A percentile compares a stretch with the other conserved stretches of the same genome.
Evolutionary conservation across 2,329 filamentous ascomycete genomes (phyloP).

Genomic region (Nemania sp.): DNA sequence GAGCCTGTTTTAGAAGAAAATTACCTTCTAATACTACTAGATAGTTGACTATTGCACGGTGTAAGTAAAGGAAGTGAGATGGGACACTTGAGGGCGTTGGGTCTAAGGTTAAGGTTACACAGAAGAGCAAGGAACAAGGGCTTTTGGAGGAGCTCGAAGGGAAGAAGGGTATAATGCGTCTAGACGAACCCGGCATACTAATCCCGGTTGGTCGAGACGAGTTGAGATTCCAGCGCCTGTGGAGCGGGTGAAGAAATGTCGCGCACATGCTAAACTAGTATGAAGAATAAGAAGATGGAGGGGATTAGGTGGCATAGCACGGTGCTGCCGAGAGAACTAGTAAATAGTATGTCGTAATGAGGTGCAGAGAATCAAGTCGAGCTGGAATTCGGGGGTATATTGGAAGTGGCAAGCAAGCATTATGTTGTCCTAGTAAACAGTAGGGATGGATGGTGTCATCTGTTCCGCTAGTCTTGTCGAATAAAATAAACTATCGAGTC

Average conservation of each 20-base stretch:
- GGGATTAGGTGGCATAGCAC: not conserved
- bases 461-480: too few relatives aligned
- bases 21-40: not conserved
- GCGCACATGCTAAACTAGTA: not conserved
- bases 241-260: not conserved
- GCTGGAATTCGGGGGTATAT: too few relatives aligned
- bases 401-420: not conserved
- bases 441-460: too few relatives aligned
- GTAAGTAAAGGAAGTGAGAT: too few relatives aligned
- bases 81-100: not conserved
- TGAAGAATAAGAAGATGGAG: not conserved
- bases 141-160: not conserved
- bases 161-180: not conserved
- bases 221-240: not conserved
- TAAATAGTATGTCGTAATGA: not conserved
- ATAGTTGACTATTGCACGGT: not conserved
- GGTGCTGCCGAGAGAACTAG: not conserved
- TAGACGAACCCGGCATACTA: not conserved
- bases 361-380: not conserved
- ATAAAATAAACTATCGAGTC: too few relatives aligned
- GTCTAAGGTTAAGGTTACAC: not conserved
- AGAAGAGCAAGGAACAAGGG: not conserved
- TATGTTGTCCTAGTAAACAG: too few relatives aligned
- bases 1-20: slow-evolving; percentile 2
- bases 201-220: not conserved